These are phyloP conservation scores for Sphagnum magellanicum DNA, from an alignment of 228 moss, liverwort and hornwort species.

Conservation along the genomic window DNA sequence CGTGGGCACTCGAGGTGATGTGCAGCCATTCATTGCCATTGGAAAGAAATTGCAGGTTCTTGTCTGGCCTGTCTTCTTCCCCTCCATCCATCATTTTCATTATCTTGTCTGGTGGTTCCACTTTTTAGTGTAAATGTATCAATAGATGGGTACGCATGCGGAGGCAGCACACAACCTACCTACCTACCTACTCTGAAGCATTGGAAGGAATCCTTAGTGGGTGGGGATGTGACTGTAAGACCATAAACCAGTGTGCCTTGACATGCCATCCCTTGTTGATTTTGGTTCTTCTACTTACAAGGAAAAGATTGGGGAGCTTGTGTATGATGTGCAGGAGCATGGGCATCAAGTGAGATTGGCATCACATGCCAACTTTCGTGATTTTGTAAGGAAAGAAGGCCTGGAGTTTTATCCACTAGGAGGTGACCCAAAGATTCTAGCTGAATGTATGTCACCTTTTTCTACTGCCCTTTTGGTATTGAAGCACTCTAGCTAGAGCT, in stretches of 20 bases:
- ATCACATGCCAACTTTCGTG: conserved; percentile 52
- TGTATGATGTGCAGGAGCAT: conserved; percentile 33
- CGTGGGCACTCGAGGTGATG: conserved; percentile 93
- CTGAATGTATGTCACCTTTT: conserved; percentile 42
- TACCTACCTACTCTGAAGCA: too few species aligned
- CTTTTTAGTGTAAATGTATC: too few species aligned
- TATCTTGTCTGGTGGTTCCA: too few species aligned
- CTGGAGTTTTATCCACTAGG: conserved; percentile 63
- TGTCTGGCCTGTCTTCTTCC: background rate
- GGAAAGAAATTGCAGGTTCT: conserved; percentile 90
- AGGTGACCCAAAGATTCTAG: conserved; percentile 64
- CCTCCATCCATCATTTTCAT: too few species aligned
- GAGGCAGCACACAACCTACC: too few species aligned
- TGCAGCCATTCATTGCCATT: conserved; percentile 98
- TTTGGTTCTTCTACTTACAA: too few species aligned
- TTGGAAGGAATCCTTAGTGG: too few species aligned
- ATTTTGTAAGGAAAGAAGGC: conserved; percentile 55
- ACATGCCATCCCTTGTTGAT: too few species aligned
- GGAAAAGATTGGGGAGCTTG: too few species aligned
- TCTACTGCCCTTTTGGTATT: background rate
- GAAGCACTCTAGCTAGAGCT: background rate
- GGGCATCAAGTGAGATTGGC: conserved; percentile 66
- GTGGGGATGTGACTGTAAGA: too few species aligned
- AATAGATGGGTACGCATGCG: too few species aligned
- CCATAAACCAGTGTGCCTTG: too few species aligned